Percentiles rank a stretch among this genome's conserved stretches.
Evolutionary conservation across 2,329 filamentous ascomycete genomes (phyloP).

Genomic region (Colletotrichum tanaceti): DNA sequence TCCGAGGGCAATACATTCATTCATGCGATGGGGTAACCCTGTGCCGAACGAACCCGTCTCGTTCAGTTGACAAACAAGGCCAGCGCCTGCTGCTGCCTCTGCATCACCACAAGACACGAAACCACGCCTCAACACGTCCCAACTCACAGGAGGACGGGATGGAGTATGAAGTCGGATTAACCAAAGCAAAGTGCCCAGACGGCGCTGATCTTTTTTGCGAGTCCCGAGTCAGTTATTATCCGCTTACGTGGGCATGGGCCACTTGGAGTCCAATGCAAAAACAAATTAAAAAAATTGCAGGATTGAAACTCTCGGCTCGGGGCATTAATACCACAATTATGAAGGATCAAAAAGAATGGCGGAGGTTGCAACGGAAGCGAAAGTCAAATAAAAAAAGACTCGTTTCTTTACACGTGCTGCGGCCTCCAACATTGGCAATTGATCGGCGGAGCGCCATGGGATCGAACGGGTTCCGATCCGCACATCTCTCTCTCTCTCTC

Average conservation of each 20-base stretch:
- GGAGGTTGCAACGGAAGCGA: not conserved
- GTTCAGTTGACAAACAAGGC: not conserved
- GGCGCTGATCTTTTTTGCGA: not conserved
- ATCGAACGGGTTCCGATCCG: too few relatives aligned
- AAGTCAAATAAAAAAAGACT: not conserved
- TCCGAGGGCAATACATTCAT: not conserved
- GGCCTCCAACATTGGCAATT: not conserved
- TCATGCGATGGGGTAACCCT: not conserved
- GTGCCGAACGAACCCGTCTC: not conserved
- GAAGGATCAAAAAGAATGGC: not conserved
- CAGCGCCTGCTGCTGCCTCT: not conserved
- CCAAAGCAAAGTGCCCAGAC: not conserved
- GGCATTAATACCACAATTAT: too few relatives aligned
- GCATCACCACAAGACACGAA: too few relatives aligned
- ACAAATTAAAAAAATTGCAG: not conserved
- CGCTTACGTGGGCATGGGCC: not conserved
- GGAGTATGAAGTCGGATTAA: conserved; percentile 6
- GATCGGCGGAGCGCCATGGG: conserved; percentile 1
- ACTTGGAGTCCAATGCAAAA: conserved; percentile 1
- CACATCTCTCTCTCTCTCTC: too few relatives aligned
- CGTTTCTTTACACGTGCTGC: not conserved
- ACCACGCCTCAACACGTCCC: not conserved
- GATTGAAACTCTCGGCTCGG: conserved; percentile 7
- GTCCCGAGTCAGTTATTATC: conserved; percentile 7
- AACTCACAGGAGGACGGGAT: too few relatives aligned